Conservation (phyloP, 306 rosid genomes). For the Gastrolobium villosum region DNA sequence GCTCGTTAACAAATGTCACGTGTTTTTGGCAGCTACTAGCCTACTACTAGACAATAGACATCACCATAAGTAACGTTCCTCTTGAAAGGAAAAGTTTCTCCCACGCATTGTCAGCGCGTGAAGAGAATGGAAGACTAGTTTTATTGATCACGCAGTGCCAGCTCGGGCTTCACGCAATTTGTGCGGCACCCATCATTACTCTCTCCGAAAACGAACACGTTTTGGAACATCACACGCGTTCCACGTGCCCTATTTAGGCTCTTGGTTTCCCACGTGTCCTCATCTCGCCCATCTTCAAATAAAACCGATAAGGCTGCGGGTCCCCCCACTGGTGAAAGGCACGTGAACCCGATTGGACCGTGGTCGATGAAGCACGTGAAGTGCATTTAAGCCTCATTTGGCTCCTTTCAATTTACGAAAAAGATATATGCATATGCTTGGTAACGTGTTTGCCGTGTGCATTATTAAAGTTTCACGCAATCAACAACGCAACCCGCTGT, state of each 20-base stretch:
- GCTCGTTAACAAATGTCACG: neutral
- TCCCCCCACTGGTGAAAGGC: conserved; percentile 35
- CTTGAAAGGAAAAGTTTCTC: neutral
- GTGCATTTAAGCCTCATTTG: conserved; percentile 38
- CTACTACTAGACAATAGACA: neutral
- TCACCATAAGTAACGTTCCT: conserved; percentile 10
- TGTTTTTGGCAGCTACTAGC: neutral
- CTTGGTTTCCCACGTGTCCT: conserved; percentile 23
- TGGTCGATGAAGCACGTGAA: conserved; percentile 53
- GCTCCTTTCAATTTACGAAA: neutral
- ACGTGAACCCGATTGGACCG: conserved; percentile 39
- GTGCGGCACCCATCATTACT: conserved; percentile 43
- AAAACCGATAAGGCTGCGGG: neutral
- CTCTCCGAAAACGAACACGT: conserved; percentile 46
- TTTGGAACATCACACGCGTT: conserved; percentile 26
- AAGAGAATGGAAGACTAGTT: neutral
- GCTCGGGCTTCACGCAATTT: conserved; percentile 47
- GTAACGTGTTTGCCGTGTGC: conserved; percentile 42
- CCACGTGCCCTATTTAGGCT: conserved; percentile 44
- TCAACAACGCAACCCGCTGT: neutral
- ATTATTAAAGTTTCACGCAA: conserved; percentile 2
- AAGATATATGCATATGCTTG: neutral
- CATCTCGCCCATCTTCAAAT: neutral
- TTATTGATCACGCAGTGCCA: conserved; percentile 9
- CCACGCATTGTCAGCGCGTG: neutral